phyloP scores from a whole-genome alignment of 306 rosid species.

The Alnus glutinosa region DNA sequence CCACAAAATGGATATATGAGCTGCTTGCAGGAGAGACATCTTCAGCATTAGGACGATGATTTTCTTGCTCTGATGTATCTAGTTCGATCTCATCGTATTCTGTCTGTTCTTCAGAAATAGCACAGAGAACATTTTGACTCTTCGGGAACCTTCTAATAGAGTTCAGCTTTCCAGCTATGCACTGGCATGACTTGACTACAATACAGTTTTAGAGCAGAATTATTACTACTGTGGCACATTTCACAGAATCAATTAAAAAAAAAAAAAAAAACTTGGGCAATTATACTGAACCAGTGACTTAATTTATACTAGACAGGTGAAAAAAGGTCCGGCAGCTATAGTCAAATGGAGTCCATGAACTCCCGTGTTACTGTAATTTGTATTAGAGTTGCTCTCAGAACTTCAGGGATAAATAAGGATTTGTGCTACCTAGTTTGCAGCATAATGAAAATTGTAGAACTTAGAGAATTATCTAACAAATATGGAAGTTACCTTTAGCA shows the following conservation, averaged over 20 bases:
- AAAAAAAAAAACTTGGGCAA: neutral
- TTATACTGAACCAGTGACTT: neutral
- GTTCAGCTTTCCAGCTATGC: constrained; percentile 41
- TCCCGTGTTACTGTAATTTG: constrained; percentile 4
- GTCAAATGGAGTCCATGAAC: constrained; percentile 1
- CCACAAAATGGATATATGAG: constrained; percentile 43
- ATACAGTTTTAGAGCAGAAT: constrained; percentile 14
- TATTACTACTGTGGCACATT: neutral
- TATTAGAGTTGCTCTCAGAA: neutral
- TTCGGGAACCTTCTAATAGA: constrained; percentile 45
- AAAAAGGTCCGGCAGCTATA: neutral
- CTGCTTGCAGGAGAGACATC: constrained; percentile 42
- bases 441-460: constrained; percentile 18
- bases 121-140: constrained; percentile 47
- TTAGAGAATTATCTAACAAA: constrained; percentile 24
- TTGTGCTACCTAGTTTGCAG: constrained; percentile 15
- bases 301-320: neutral
- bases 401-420: constrained; percentile 5
- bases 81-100: constrained; percentile 43
- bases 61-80: constrained; percentile 50
- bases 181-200: constrained; percentile 52
- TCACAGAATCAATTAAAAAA: neutral
- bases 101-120: constrained; percentile 71
- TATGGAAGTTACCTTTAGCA: constrained; percentile 57
- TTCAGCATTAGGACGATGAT: constrained; percentile 25